Evolutionary conservation across 345 rosid species (phyloP).

Genomic region (Pugionium cornutum): DNA sequence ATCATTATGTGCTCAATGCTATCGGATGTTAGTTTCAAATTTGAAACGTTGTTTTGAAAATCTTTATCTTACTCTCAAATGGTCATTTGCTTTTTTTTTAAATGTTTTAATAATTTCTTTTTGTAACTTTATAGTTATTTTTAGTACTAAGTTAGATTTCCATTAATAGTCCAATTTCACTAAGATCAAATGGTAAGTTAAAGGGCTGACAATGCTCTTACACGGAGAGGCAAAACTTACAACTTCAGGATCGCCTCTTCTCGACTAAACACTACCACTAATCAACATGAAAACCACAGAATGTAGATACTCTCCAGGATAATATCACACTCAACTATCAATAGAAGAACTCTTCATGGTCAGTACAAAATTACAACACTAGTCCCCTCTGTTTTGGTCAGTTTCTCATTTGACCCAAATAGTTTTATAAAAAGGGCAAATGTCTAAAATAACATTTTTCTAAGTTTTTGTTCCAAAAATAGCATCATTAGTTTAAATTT

Average conservation of each 20-base stretch:
- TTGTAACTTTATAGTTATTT: too few relatives aligned
- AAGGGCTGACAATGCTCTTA: conserved; percentile 11
- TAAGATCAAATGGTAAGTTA: conserved; percentile 6
- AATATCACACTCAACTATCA: background rate
- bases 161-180: background rate
- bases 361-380: background rate
- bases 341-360: background rate
- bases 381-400: background rate
- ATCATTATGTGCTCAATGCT: conserved; percentile 1
- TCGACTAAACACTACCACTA: conserved; percentile 21
- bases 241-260: conserved; percentile 16
- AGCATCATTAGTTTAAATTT: too few relatives aligned
- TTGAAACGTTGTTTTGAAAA: conserved; percentile 14
- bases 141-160: too few relatives aligned
- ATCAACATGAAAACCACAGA: background rate
- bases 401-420: conserved; percentile 4
- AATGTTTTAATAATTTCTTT: too few relatives aligned
- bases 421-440: too few relatives aligned
- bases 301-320: conserved; percentile 5
- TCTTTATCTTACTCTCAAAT: background rate
- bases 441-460: too few relatives aligned
- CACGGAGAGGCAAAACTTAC: too few relatives aligned
- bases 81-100: too few relatives aligned
- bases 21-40: conserved; percentile 19
- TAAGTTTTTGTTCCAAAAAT: too few relatives aligned